Conservation (phyloP, 2,329 filamentous ascomycete species). For the Harringtonia aguacate region DNA sequence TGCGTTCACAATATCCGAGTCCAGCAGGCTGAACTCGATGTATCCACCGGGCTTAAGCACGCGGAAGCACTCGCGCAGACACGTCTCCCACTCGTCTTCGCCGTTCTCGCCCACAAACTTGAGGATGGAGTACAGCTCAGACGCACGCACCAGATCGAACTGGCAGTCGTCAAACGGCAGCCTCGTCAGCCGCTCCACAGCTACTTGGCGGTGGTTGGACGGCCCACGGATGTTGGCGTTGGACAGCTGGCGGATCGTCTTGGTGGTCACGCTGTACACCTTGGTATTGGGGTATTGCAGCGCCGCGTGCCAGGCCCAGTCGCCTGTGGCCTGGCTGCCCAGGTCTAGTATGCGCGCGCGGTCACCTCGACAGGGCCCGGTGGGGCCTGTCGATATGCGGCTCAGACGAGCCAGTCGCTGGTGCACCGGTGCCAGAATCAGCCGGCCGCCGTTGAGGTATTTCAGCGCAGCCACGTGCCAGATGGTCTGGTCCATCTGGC, state of each 20-base stretch:
- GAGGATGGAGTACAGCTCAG: constrained; percentile 75
- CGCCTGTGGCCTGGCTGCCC: constrained; percentile 72
- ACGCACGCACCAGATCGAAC: constrained; percentile 87
- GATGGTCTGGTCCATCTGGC: constrained; percentile 52
- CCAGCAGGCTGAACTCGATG: constrained; percentile 81
- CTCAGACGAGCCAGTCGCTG: constrained; percentile 49
- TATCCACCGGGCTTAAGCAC: constrained; percentile 89
- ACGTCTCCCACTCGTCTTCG: constrained; percentile 79
- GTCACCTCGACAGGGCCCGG: constrained; percentile 31
- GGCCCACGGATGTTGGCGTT: constrained; percentile 74
- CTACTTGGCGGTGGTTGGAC: constrained; percentile 74
- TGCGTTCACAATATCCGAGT: constrained; percentile 80
- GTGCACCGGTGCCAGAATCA: constrained; percentile 53
- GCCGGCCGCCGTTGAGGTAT: constrained; percentile 51
- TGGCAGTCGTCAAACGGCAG: constrained; percentile 78
- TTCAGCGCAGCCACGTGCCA: constrained; percentile 54
- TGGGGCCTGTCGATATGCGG: constrained; percentile 30
- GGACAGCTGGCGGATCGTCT: constrained; percentile 56
- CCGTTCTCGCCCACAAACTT: constrained; percentile 59
- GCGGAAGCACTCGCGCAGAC: constrained; percentile 76
- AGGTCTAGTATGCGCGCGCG: constrained; percentile 71
- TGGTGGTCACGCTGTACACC: constrained; percentile 75
- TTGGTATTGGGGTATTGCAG: constrained; percentile 75
- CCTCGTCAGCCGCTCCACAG: constrained; percentile 64
- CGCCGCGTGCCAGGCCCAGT: constrained; percentile 94